Evolutionary conservation across 2,329 filamentous ascomycete genomes (phyloP).

Genomic region (Didymella exigua): DNA sequence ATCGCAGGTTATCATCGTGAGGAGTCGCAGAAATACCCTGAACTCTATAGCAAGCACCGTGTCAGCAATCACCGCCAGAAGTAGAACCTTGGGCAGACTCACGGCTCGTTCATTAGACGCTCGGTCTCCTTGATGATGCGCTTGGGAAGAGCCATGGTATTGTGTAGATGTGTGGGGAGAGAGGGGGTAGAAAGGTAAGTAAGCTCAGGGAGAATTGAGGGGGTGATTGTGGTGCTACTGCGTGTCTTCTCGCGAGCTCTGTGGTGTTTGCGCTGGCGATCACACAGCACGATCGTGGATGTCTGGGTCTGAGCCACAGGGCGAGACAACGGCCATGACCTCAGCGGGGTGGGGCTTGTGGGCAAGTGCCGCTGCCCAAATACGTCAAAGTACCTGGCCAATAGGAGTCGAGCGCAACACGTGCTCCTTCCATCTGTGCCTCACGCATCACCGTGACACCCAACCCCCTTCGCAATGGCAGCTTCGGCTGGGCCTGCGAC

Average conservation of each 20-base stretch:
- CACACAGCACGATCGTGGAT: slow-evolving; percentile 4
- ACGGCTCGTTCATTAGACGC: slow-evolving; percentile 95
- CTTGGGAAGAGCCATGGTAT: slow-evolving; percentile 77
- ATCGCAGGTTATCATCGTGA: slow-evolving; percentile 95
- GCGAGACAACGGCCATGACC: slow-evolving; percentile 16
- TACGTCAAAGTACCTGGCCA: neutral
- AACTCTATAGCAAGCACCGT: slow-evolving; percentile 63
- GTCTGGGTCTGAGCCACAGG: slow-evolving; percentile 19
- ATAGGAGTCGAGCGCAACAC: slow-evolving; percentile 2
- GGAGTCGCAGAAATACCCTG: slow-evolving; percentile 95
- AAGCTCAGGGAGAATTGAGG: neutral
- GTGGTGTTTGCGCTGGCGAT: slow-evolving; percentile 12
- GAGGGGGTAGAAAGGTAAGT: neutral
- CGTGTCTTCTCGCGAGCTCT: slow-evolving; percentile 1
- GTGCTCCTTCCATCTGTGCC: slow-evolving; percentile 16
- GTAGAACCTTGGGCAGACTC: slow-evolving; percentile 47
- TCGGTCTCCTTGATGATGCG: slow-evolving; percentile 99
- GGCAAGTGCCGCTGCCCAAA: slow-evolving; percentile 13
- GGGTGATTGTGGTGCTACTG: neutral
- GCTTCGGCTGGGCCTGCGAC: slow-evolving; percentile 45
- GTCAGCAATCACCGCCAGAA: slow-evolving; percentile 4
- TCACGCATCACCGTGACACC: slow-evolving; percentile 12
- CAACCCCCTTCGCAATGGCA: slow-evolving; percentile 26
- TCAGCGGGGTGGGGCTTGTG: slow-evolving; percentile 16
- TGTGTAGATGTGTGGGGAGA: neutral